These are phyloP conservation scores for Fragaria vesca DNA, from an alignment of 306 rosid species.

Conservation along the genomic window DNA sequence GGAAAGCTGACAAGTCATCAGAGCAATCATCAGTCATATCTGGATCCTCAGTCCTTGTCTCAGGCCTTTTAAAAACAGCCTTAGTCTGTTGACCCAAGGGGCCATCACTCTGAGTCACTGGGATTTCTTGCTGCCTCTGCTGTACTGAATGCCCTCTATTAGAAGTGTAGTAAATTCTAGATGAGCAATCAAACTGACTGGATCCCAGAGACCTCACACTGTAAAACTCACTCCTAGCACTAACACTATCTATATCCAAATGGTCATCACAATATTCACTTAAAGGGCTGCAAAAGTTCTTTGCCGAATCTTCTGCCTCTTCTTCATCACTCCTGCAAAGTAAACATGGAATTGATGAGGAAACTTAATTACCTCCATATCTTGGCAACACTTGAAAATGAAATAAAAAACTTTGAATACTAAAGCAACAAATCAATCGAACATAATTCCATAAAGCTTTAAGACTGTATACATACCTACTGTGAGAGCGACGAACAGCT, in stretches of 20 bases:
- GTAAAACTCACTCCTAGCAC: constrained; percentile 63
- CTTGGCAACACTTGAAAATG: not conserved
- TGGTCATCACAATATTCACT: constrained; percentile 66
- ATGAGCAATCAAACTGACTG: constrained; percentile 75
- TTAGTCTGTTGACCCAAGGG: constrained; percentile 49
- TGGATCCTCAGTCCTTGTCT: constrained; percentile 49
- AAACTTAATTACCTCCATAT: not conserved
- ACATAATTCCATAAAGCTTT: constrained; percentile 6
- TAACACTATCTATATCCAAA: constrained; percentile 80
- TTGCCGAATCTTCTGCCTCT: constrained; percentile 63
- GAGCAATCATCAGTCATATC: constrained; percentile 61
- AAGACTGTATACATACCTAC: constrained; percentile 52
- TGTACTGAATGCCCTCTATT: constrained; percentile 58
- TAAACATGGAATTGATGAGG: constrained; percentile 21
- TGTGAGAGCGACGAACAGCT: constrained; percentile 44
- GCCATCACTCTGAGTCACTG: constrained; percentile 37
- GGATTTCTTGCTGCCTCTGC: constrained; percentile 51
- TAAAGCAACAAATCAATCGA: constrained; percentile 13
- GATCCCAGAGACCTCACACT: constrained; percentile 55
- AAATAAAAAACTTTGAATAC: not conserved
- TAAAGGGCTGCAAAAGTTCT: constrained; percentile 61
- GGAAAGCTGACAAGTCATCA: constrained; percentile 56
- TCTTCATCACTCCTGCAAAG: constrained; percentile 81
- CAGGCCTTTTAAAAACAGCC: constrained; percentile 73
- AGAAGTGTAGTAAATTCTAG: constrained; percentile 63